These are phyloP conservation scores for Tilletia walkeri DNA, from an alignment of 1,284 basidiomycete species.

Conservation along the genomic window DNA sequence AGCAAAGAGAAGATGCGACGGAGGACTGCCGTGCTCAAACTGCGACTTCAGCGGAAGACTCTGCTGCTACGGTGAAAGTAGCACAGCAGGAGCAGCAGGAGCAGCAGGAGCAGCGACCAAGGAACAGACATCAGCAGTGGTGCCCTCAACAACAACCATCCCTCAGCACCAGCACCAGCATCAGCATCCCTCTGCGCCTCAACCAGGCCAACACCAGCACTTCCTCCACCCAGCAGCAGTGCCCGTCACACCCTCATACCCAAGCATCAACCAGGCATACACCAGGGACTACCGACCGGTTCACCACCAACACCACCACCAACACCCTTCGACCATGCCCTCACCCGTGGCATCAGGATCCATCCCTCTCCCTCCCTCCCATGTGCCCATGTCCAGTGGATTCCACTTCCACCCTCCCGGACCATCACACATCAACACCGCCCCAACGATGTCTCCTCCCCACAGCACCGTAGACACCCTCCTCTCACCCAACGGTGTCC, in stretches of 20 bases:
- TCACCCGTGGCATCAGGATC: too few species aligned
- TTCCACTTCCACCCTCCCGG: neutral
- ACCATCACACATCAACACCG: neutral
- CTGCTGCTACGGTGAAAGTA: constrained; percentile 58
- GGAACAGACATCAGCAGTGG: too few species aligned
- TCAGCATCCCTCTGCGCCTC: constrained; percentile 26
- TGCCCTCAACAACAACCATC: too few species aligned
- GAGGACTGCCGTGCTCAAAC: constrained; percentile 60
- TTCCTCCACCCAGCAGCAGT: too few species aligned
- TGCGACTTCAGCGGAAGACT: constrained; percentile 60
- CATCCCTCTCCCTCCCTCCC: too few species aligned
- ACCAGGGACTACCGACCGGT: neutral
- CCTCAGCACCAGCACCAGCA: constrained; percentile 32
- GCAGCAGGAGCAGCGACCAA: too few species aligned
- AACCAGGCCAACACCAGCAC: neutral
- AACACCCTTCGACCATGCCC: too few species aligned
- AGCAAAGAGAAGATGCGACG: constrained; percentile 61
- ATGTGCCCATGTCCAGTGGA: too few species aligned
- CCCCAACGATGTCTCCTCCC: constrained; percentile 34
- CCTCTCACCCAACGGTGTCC: constrained; percentile 20
- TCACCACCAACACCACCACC: neutral
- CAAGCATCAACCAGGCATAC: too few species aligned
- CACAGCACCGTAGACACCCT: constrained; percentile 18
- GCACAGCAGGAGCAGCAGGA: constrained; percentile 43
- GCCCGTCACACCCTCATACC: too few species aligned